Conservation (phyloP, 1,139 yeast genomes). For the Diutina sp. region DNA sequence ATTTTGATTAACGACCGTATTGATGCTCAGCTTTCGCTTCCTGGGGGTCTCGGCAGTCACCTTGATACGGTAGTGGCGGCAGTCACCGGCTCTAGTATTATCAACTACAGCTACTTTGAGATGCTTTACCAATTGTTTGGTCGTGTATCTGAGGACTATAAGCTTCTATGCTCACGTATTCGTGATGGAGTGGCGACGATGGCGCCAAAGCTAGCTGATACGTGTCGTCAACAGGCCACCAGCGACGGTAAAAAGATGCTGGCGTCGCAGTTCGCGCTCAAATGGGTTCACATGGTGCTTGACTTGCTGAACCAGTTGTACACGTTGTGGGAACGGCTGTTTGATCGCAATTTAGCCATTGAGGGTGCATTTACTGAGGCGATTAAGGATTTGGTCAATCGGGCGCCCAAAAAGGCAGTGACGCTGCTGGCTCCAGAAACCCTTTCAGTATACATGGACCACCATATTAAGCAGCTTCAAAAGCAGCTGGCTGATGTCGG, state of each 20-base stretch:
- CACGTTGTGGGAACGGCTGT: conserved; percentile 31
- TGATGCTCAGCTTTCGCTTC: conserved; percentile 30
- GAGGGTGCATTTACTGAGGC: conserved; percentile 49
- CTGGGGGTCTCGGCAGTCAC: conserved; percentile 5
- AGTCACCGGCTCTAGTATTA: background rate
- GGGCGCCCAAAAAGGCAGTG: conserved; percentile 7
- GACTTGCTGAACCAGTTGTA: conserved; percentile 41
- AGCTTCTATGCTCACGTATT: background rate
- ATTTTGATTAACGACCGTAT: conserved; percentile 52
- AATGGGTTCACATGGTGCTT: conserved; percentile 58
- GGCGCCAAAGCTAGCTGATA: background rate
- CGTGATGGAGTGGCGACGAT: background rate
- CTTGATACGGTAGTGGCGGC: background rate
- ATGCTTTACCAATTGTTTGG: background rate
- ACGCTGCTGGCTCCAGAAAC: conserved; percentile 51
- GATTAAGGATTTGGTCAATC: conserved; percentile 50
- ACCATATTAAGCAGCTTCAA: conserved; percentile 46
- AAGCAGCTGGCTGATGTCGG: conserved; percentile 11
- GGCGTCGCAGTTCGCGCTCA: conserved; percentile 11
- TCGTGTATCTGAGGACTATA: background rate
- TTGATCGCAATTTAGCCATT: conserved; percentile 34
- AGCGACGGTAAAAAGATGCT: background rate
- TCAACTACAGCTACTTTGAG: background rate
- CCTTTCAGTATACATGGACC: conserved; percentile 67
- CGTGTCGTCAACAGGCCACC: background rate